A percentile compares a stretch with the other conserved stretches of the same genome.
Conservation (phyloP, 345 rosid species). For the Cardiospermum halicacabum region DNA sequence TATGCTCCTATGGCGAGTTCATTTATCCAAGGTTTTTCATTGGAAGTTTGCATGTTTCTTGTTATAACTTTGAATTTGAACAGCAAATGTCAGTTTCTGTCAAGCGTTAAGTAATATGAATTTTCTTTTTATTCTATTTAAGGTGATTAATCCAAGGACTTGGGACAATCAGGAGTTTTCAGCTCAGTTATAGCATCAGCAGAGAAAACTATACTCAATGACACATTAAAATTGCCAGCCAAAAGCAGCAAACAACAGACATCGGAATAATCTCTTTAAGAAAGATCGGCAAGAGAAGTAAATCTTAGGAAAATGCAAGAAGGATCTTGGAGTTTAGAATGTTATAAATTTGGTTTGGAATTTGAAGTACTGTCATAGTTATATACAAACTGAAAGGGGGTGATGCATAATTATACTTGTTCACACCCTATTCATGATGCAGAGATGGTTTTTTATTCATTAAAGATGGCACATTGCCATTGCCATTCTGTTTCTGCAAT, state of each 20-base stretch:
- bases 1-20: conserved; percentile 78
- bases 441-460: conserved; percentile 3
- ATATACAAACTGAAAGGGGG: neutral
- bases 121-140: neutral
- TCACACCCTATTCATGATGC: neutral
- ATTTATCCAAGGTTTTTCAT: neutral
- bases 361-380: neutral
- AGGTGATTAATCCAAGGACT: conserved; percentile 76
- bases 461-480: neutral
- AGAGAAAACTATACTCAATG: conserved; percentile 24
- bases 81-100: neutral
- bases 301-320: conserved; percentile 45
- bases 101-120: neutral
- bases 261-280: conserved; percentile 31
- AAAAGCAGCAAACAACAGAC: conserved; percentile 22
- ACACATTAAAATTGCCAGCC: conserved; percentile 25
- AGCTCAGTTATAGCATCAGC: conserved; percentile 49
- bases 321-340: conserved; percentile 48
- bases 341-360: neutral
- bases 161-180: conserved; percentile 68
- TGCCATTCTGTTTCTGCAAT: neutral
- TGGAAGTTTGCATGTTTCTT: neutral
- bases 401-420: neutral
- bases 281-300: conserved; percentile 35
- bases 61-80: neutral